Conservation (phyloP, 495 filamentous ascomycete species). For the Talaromyces nanjingensis region DNA sequence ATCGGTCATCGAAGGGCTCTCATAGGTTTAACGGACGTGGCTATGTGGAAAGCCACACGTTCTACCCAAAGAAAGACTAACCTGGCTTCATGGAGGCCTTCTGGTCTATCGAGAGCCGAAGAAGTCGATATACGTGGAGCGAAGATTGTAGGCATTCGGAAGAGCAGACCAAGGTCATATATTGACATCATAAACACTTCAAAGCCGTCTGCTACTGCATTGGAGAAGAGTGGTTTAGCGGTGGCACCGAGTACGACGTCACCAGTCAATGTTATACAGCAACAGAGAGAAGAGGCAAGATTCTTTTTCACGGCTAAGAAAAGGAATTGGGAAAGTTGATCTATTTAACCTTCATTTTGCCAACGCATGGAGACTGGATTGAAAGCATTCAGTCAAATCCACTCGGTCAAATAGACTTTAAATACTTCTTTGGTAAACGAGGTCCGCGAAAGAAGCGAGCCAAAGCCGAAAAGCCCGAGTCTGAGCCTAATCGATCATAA, state of each 20-base stretch:
- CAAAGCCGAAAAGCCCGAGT: not conserved
- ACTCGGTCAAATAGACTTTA: not conserved
- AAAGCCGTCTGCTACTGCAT: slow-evolving; percentile 5
- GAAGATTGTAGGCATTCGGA: slow-evolving; percentile 19
- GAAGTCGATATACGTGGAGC: slow-evolving; percentile 27
- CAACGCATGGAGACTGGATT: not conserved
- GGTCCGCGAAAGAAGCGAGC: not conserved
- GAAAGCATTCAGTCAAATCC: not conserved
- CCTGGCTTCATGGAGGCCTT: slow-evolving; percentile 21
- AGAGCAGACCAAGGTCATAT: not conserved
- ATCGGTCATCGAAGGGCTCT: slow-evolving; percentile 63
- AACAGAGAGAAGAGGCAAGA: slow-evolving; percentile 23
- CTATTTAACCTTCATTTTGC: not conserved
- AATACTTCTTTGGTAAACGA: not conserved
- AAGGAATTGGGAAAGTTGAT: slow-evolving; percentile 29
- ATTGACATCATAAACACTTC: not conserved
- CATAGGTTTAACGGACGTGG: slow-evolving; percentile 56
- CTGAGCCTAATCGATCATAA: not conserved
- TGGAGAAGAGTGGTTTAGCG: not conserved
- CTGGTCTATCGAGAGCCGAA: slow-evolving; percentile 16
- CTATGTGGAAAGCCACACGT: slow-evolving; percentile 11
- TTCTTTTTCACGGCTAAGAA: slow-evolving; percentile 34
- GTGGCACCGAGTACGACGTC: slow-evolving; percentile 10
- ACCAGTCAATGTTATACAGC: slow-evolving; percentile 13
- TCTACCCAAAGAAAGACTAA: not conserved